Percentiles rank a stretch among this genome's conserved stretches.
phyloP scores from a whole-genome alignment of 495 filamentous ascomycete genomes.

The Aspergillus steynii region DNA sequence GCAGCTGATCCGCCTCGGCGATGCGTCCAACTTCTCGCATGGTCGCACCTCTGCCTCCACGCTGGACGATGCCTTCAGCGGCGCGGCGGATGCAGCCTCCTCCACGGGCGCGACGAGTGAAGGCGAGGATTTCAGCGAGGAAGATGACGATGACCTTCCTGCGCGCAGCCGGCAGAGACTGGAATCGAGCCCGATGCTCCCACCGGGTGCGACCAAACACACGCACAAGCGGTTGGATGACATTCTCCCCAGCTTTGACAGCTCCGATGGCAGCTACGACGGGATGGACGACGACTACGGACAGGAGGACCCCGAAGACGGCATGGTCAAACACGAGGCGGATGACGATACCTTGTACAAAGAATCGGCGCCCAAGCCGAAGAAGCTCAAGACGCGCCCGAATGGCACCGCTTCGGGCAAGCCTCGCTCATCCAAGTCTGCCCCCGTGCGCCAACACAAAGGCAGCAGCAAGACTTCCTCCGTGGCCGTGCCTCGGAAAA shows the following conservation, averaged over 20 bases:
- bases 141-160: constrained; percentile 66
- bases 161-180: constrained; percentile 61
- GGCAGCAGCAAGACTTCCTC: constrained; percentile 48
- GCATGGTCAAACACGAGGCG: constrained; percentile 50
- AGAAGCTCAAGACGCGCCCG: constrained; percentile 46
- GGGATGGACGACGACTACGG: constrained; percentile 51
- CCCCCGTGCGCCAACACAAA: constrained; percentile 40
- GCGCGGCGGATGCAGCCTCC: constrained; percentile 80
- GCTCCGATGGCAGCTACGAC: constrained; percentile 69
- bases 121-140: constrained; percentile 68
- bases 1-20: constrained; percentile 93
- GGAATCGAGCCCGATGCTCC: constrained; percentile 56
- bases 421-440: constrained; percentile 36
- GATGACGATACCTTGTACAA: constrained; percentile 48
- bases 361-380: constrained; percentile 43
- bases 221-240: constrained; percentile 60
- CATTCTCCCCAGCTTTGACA: constrained; percentile 66
- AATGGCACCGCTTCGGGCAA: constrained; percentile 32
- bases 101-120: constrained; percentile 81
- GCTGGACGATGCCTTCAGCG: constrained; percentile 86
- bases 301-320: constrained; percentile 64
- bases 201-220: constrained; percentile 50
- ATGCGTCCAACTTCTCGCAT: constrained; percentile 84
- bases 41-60: constrained; percentile 93
- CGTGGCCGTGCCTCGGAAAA: constrained; percentile 47